A percentile compares a stretch with the other conserved stretches of the same genome.
phyloP scores from a whole-genome alignment of 2,329 filamentous ascomycete species.

The Fusarium musae region DNA sequence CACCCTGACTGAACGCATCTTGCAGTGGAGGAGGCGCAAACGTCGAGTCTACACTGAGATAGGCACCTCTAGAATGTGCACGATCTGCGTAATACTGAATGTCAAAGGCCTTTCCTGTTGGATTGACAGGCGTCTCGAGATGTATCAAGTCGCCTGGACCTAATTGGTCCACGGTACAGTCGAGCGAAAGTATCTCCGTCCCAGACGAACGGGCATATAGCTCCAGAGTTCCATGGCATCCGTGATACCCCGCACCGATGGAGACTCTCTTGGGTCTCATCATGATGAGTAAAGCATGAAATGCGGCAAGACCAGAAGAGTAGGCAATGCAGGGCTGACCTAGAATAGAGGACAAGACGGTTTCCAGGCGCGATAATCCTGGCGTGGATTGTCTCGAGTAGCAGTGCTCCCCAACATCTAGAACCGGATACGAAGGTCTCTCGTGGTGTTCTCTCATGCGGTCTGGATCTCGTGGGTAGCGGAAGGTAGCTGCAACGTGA shows the following conservation, averaged over 20 bases:
- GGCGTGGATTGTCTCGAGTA: constrained; percentile 86
- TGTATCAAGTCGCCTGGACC: constrained; percentile 85
- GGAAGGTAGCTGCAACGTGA: neutral
- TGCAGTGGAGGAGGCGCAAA: constrained; percentile 91
- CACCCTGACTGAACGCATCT: constrained; percentile 83
- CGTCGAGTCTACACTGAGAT: constrained; percentile 86
- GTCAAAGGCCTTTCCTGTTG: constrained; percentile 81
- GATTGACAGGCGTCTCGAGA: constrained; percentile 93
- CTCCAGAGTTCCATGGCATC: constrained; percentile 85
- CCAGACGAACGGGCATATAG: constrained; percentile 80
- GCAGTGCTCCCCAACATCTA: constrained; percentile 61
- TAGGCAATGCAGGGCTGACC: constrained; percentile 79
- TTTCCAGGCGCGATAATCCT: constrained; percentile 85
- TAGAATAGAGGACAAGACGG: constrained; percentile 80
- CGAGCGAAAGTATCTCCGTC: constrained; percentile 76
- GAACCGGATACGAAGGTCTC: neutral
- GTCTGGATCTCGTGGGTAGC: neutral
- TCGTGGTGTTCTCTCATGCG: neutral
- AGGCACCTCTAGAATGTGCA: constrained; percentile 78
- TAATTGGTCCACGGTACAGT: constrained; percentile 72
- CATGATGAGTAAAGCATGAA: constrained; percentile 86
- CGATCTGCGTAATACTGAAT: constrained; percentile 76
- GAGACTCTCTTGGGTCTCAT: constrained; percentile 85
- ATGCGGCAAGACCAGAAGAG: constrained; percentile 83
- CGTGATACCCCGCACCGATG: constrained; percentile 89